Percentiles rank a stretch among this genome's conserved stretches.
phyloP scores from a whole-genome alignment of 208 protist species.

The Cochliopodium minus region DNA sequence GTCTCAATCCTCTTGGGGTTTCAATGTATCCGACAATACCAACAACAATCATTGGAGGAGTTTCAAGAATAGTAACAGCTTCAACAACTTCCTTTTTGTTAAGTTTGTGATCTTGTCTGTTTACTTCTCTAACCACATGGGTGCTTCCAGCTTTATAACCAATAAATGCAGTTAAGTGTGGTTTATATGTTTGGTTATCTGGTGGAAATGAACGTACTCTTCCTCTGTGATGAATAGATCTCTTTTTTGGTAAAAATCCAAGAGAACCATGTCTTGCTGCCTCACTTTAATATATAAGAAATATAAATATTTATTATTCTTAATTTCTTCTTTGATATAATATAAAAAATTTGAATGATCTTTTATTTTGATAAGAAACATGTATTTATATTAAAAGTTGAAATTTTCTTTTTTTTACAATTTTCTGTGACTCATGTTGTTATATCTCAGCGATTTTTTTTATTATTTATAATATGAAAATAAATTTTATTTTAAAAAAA shows the following conservation, averaged over 20 bases:
- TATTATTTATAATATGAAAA: too few species aligned
- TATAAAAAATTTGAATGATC: too few species aligned
- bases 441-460: too few species aligned
- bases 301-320: too few species aligned
- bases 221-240: slow-evolving; percentile 68
- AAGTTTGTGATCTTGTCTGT: slow-evolving; percentile 75
- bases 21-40: slow-evolving; percentile 94
- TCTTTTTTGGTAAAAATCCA: slow-evolving; percentile 90
- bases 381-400: too few species aligned
- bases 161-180: slow-evolving; percentile 89
- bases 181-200: slow-evolving; percentile 70
- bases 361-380: too few species aligned
- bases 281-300: too few species aligned
- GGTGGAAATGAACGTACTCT: slow-evolving; percentile 76
- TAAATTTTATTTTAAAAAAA: too few species aligned
- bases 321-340: too few species aligned
- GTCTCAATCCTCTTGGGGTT: slow-evolving; percentile 81
- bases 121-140: slow-evolving; percentile 93
- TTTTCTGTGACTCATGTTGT: too few species aligned
- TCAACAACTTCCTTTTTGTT: slow-evolving; percentile 97
- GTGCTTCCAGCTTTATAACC: slow-evolving; percentile 99
- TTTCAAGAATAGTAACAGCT: slow-evolving; percentile 93
- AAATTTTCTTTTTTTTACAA: too few species aligned
- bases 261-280: slow-evolving; percentile 90
- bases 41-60: slow-evolving; percentile 89